Evolutionary conservation across 331 rosid species (phyloP).

Genomic region (Phaseolus coccineus): DNA sequence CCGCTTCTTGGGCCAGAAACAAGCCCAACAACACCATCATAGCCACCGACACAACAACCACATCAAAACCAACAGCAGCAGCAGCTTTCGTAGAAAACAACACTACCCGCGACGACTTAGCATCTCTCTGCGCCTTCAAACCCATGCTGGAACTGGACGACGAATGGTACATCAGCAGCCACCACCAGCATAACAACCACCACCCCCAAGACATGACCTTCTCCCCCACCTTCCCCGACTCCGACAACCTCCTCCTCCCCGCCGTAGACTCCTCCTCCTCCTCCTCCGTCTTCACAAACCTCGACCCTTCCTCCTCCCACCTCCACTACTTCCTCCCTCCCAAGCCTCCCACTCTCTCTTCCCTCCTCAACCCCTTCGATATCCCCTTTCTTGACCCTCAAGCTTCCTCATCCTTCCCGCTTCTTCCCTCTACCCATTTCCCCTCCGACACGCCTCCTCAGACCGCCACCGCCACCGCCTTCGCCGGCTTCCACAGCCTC

Average conservation of each 20-base stretch:
- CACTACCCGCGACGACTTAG: conserved; percentile 49
- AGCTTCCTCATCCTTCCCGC: conserved; percentile 51
- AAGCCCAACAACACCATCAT: neutral
- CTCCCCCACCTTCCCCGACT: conserved; percentile 22
- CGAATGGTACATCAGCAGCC: conserved; percentile 67
- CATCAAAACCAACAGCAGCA: neutral
- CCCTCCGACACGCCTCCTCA: conserved; percentile 48
- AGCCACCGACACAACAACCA: neutral
- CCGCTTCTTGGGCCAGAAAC: conserved; percentile 62
- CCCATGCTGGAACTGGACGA: conserved; percentile 73
- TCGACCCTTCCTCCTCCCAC: conserved; percentile 61
- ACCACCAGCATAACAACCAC: conserved; percentile 1
- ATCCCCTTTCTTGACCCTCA: conserved; percentile 69
- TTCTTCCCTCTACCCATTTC: conserved; percentile 43
- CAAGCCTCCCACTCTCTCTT: conserved; percentile 53
- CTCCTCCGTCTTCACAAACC: conserved; percentile 53
- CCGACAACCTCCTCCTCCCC: conserved; percentile 58
- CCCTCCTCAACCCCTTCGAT: conserved; percentile 66
- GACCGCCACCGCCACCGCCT: conserved; percentile 8
- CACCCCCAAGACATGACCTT: conserved; percentile 49
- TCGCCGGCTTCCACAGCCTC: conserved; percentile 60
- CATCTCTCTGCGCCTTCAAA: conserved; percentile 61
- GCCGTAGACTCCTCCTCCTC: conserved; percentile 76
- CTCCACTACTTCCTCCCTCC: conserved; percentile 65
- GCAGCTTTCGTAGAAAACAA: conserved; percentile 15